Percentiles rank a stretch among this genome's conserved stretches.
phyloP scores from a whole-genome alignment of 495 filamentous ascomycete species.

The Paragyromitra xinjiangensis region DNA sequence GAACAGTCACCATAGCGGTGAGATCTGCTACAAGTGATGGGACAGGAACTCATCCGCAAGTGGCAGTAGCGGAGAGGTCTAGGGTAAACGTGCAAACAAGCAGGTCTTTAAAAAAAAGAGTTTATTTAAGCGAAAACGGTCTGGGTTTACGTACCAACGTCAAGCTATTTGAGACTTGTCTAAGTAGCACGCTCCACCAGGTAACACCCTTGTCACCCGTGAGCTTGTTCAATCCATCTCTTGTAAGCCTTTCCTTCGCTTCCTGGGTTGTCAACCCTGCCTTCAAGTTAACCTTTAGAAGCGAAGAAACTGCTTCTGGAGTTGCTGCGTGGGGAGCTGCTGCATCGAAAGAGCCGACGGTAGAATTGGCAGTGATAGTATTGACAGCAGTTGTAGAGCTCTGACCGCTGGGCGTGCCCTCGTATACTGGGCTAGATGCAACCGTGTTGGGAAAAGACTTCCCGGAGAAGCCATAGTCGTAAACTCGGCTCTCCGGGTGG shows the following conservation, averaged over 20 bases:
- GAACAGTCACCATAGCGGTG: slow-evolving; percentile 6
- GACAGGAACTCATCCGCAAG: slow-evolving; percentile 7
- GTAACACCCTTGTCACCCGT: slow-evolving; percentile 64
- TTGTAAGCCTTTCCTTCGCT: slow-evolving; percentile 57
- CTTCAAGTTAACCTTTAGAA: slow-evolving; percentile 46
- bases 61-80: background rate
- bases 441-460: slow-evolving; percentile 30
- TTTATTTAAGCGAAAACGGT: slow-evolving; percentile 7
- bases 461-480: slow-evolving; percentile 52
- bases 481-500: slow-evolving; percentile 43
- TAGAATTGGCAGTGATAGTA: slow-evolving; percentile 45
- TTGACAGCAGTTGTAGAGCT: slow-evolving; percentile 55
- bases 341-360: slow-evolving; percentile 45
- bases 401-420: slow-evolving; percentile 44
- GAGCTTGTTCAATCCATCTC: slow-evolving; percentile 65
- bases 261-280: slow-evolving; percentile 50
- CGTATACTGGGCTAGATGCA: slow-evolving; percentile 47
- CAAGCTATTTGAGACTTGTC: slow-evolving; percentile 66
- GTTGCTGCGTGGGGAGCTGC: slow-evolving; percentile 51
- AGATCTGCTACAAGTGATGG: slow-evolving; percentile 11
- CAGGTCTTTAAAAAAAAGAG: slow-evolving; percentile 29
- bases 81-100: background rate
- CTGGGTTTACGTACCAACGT: slow-evolving; percentile 57
- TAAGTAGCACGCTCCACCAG: slow-evolving; percentile 66
- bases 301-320: slow-evolving; percentile 44